Evolutionary conservation across 495 filamentous ascomycete genomes (phyloP).

Genomic region (Podospora tetraspora): DNA sequence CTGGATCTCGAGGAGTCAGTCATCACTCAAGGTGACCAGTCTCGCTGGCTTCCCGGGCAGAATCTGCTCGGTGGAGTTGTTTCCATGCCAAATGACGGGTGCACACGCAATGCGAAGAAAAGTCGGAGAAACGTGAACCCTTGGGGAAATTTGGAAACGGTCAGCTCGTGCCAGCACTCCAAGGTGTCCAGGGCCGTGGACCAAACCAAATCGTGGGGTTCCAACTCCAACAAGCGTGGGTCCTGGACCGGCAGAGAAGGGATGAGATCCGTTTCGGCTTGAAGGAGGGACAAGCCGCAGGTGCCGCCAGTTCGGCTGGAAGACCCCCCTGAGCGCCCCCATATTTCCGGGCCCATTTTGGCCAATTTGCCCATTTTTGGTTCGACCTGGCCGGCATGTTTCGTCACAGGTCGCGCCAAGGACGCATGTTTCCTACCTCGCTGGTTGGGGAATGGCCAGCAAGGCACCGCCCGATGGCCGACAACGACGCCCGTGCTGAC

Average conservation of each 20-base stretch:
- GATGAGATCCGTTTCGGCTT: slow-evolving; percentile 2
- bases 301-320: slow-evolving; percentile 4
- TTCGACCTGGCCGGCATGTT: slow-evolving; percentile 14
- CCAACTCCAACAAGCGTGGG: background rate
- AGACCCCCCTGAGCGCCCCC: slow-evolving; percentile 13
- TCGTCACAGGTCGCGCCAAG: slow-evolving; percentile 15
- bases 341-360: slow-evolving; percentile 2
- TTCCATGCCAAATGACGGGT: background rate
- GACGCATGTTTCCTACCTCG: slow-evolving; percentile 14
- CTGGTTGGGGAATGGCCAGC: slow-evolving; percentile 4
- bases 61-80: background rate
- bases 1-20: background rate
- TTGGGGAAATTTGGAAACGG: background rate
- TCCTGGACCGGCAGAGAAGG: background rate
- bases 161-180: background rate
- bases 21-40: background rate
- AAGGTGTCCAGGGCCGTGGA: background rate
- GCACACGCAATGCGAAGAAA: background rate
- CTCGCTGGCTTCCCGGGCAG: background rate
- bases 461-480: slow-evolving; percentile 2
- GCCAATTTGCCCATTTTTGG: slow-evolving; percentile 13
- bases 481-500: background rate
- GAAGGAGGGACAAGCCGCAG: slow-evolving; percentile 7
- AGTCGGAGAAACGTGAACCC: background rate
- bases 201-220: background rate